phyloP scores from a whole-genome alignment of 805 yeast species.

The Metschnikowia reukaufii region DNA sequence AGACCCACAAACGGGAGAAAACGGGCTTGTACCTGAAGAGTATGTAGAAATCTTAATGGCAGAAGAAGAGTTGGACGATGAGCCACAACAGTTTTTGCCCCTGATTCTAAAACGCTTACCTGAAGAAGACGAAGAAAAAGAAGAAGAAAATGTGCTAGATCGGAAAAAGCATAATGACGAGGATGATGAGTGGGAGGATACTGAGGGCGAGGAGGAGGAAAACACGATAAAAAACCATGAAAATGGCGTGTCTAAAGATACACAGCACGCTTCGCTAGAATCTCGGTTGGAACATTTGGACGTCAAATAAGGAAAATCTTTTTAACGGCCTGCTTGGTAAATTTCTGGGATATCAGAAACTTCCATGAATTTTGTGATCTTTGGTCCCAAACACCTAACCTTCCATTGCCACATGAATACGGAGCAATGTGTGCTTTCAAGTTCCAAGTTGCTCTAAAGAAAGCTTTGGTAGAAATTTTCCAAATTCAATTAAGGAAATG shows the following conservation, averaged over 20 bases:
- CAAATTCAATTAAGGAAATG: too few relatives aligned
- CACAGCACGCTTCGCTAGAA: background rate
- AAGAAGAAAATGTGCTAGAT: background rate
- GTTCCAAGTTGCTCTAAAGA: too few relatives aligned
- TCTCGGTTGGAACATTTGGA: background rate
- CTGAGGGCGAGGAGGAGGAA: conserved; percentile 29
- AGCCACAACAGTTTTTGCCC: conserved; percentile 51
- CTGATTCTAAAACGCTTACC: conserved; percentile 26
- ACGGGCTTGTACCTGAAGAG: conserved; percentile 94
- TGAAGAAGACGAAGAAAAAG: background rate
- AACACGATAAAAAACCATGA: background rate
- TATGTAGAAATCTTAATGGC: conserved; percentile 62
- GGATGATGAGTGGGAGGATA: conserved; percentile 31
- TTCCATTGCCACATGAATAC: too few relatives aligned
- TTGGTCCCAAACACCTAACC: too few relatives aligned
- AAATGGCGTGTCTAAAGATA: background rate
- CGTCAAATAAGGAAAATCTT: background rate
- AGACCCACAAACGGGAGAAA: conserved; percentile 70
- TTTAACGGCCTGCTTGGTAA: too few relatives aligned
- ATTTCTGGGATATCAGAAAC: too few relatives aligned
- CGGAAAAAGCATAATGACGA: conserved; percentile 2
- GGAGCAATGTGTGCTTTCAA: too few relatives aligned
- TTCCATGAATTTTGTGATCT: too few relatives aligned
- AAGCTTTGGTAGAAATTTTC: too few relatives aligned
- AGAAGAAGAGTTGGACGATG: conserved; percentile 32